Conservation (phyloP, 768 basidiomycete genomes). For the Cystobasidium ongulense region DNA sequence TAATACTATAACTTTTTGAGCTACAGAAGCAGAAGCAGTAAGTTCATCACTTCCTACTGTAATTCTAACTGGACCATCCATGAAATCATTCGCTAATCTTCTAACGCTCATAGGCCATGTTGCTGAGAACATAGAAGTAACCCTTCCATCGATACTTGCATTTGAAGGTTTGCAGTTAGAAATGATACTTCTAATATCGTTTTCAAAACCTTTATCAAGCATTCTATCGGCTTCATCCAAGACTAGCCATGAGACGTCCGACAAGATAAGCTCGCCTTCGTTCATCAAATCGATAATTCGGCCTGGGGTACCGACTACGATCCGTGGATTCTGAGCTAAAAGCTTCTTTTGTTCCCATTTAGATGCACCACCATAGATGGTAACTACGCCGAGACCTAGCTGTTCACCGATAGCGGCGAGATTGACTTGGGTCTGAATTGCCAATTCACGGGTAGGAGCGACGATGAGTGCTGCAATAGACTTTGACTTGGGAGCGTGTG, state of each 20-base stretch:
- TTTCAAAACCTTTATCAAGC: conserved; percentile 97
- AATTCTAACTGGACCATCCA: conserved; percentile 71
- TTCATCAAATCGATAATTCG: conserved; percentile 83
- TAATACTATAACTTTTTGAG: conserved; percentile 52
- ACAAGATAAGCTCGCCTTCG: conserved; percentile 74
- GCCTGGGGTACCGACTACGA: conserved; percentile 93
- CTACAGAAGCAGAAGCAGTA: conserved; percentile 86
- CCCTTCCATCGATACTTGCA: conserved; percentile 91
- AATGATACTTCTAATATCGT: conserved; percentile 88
- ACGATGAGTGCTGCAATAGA: conserved; percentile 59
- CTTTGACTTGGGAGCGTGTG: conserved; percentile 39
- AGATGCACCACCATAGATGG: conserved; percentile 88
- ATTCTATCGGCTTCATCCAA: conserved; percentile 97
- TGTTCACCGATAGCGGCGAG: conserved; percentile 64
- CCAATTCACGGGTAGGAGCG: conserved; percentile 86
- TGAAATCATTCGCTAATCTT: conserved; percentile 77
- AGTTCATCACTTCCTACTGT: conserved; percentile 94
- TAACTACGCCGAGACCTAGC: conserved; percentile 69
- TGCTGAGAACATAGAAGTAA: conserved; percentile 64
- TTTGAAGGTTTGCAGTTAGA: conserved; percentile 58
- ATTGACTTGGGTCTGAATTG: conserved; percentile 85
- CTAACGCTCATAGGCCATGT: conserved; percentile 97
- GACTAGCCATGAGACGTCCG: conserved; percentile 79
- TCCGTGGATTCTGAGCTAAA: conserved; percentile 55
- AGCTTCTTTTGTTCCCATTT: conserved; percentile 72